Conservation (phyloP, 208 protist genomes). For the Wallacemonas sp. region DNA sequence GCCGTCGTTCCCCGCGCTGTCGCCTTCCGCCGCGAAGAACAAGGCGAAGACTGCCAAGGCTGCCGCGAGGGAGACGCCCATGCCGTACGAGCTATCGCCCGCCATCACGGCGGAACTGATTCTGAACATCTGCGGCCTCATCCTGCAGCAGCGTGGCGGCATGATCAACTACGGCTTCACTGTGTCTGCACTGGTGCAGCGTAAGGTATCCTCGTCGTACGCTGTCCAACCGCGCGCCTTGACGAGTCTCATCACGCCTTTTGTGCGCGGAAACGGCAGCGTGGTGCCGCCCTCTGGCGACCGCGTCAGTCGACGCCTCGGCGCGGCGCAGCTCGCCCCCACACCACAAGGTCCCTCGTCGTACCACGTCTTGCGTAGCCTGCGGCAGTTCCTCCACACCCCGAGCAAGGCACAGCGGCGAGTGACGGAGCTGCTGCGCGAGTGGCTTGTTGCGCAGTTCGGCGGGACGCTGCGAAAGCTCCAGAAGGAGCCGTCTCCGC, state of each 20-base stretch:
- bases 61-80: background rate
- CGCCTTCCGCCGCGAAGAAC: background rate
- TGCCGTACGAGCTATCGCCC: slow-evolving; percentile 22
- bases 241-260: slow-evolving; percentile 1
- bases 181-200: slow-evolving; percentile 51
- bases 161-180: slow-evolving; percentile 59
- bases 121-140: slow-evolving; percentile 46
- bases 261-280: background rate
- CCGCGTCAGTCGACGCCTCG: slow-evolving; percentile 3
- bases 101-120: slow-evolving; percentile 60
- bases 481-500: background rate
- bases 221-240: slow-evolving; percentile 20
- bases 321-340: slow-evolving; percentile 10
- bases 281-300: background rate
- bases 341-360: slow-evolving; percentile 40
- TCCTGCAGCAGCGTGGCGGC: slow-evolving; percentile 57
- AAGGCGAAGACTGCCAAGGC: background rate
- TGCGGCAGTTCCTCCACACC: slow-evolving; percentile 44
- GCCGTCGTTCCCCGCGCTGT: slow-evolving; percentile 1
- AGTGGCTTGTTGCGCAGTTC: slow-evolving; percentile 43
- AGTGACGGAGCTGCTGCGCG: slow-evolving; percentile 32
- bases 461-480: slow-evolving; percentile 16
- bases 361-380: slow-evolving; percentile 43
- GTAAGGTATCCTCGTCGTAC: slow-evolving; percentile 26
- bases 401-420: slow-evolving; percentile 22